Evolutionary conservation across 768 basidiomycete species (phyloP).

Genomic region (Russula emetica): DNA sequence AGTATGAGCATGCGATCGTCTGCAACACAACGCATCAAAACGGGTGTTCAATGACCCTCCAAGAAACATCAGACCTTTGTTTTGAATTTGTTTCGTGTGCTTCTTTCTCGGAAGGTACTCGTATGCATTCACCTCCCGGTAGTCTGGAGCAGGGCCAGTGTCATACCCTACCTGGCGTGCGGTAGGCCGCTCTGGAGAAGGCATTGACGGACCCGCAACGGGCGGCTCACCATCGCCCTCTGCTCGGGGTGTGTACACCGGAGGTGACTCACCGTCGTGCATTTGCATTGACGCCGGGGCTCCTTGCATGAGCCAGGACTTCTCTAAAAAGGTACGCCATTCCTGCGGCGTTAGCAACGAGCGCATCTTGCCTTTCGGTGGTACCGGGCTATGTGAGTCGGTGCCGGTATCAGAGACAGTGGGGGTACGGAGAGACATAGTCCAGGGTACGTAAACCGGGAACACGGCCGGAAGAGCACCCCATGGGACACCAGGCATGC

Average conservation of each 20-base stretch:
- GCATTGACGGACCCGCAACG: conserved; percentile 17
- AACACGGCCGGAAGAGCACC: conserved; percentile 64
- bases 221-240: conserved; percentile 30
- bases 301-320: conserved; percentile 56
- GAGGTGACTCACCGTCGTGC: conserved; percentile 56
- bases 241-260: conserved; percentile 63
- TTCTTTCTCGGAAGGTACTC: conserved; percentile 53
- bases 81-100: conserved; percentile 45
- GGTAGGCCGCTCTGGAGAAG: conserved; percentile 36
- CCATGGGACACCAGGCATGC: conserved; percentile 45
- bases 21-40: conserved; percentile 32
- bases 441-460: conserved; percentile 70
- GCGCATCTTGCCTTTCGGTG: conserved; percentile 36
- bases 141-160: conserved; percentile 47
- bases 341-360: conserved; percentile 44
- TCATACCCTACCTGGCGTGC: conserved; percentile 41
- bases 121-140: conserved; percentile 63
- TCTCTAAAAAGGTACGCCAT: conserved; percentile 69
- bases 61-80: conserved; percentile 56
- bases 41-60: neutral
- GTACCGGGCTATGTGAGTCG: conserved; percentile 9
- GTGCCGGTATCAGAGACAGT: conserved; percentile 34
- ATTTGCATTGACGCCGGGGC: conserved; percentile 33
- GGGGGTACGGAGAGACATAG: conserved; percentile 56
- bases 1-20: conserved; percentile 81